These are phyloP conservation scores for Antarctomyces pellizariae DNA, from an alignment of 495 filamentous ascomycete genomes.

Conservation along the genomic window DNA sequence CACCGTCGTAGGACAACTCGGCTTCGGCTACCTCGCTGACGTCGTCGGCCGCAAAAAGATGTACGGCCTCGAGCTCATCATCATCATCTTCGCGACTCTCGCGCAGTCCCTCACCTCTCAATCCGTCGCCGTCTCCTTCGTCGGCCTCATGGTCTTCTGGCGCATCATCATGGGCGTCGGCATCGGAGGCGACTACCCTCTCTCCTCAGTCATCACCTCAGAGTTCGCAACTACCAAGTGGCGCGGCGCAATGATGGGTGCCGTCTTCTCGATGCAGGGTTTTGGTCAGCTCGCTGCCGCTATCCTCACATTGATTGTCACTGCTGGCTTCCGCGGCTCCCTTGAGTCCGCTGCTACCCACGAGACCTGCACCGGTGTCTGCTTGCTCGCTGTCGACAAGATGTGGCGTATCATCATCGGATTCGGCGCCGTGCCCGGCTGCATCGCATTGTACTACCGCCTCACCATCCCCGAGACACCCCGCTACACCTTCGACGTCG, in stretches of 20 bases:
- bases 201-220: slow-evolving; percentile 65
- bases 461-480: slow-evolving; percentile 65
- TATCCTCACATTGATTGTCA: slow-evolving; percentile 46
- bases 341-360: slow-evolving; percentile 25
- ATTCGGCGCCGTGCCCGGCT: slow-evolving; percentile 56
- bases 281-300: slow-evolving; percentile 52
- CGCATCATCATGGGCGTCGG: slow-evolving; percentile 66
- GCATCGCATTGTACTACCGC: slow-evolving; percentile 56
- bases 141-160: slow-evolving; percentile 74
- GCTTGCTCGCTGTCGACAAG: slow-evolving; percentile 51
- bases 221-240: slow-evolving; percentile 60
- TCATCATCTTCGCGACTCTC: slow-evolving; percentile 70
- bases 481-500: slow-evolving; percentile 40
- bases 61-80: slow-evolving; percentile 72
- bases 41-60: slow-evolving; percentile 48
- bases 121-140: slow-evolving; percentile 44
- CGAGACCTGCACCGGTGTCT: slow-evolving; percentile 34
- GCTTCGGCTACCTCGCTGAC: slow-evolving; percentile 65
- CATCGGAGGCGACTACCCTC: slow-evolving; percentile 71
- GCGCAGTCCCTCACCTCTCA: slow-evolving; percentile 47
- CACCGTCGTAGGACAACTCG: slow-evolving; percentile 65
- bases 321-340: slow-evolving; percentile 47
- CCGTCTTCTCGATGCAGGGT: slow-evolving; percentile 70
- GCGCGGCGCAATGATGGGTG: slow-evolving; percentile 63
- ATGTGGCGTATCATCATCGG: slow-evolving; percentile 70